Base-by-base conservation (phyloP, 495 filamentous ascomycete genomes). In the Penicillium verhagenii region DNA sequence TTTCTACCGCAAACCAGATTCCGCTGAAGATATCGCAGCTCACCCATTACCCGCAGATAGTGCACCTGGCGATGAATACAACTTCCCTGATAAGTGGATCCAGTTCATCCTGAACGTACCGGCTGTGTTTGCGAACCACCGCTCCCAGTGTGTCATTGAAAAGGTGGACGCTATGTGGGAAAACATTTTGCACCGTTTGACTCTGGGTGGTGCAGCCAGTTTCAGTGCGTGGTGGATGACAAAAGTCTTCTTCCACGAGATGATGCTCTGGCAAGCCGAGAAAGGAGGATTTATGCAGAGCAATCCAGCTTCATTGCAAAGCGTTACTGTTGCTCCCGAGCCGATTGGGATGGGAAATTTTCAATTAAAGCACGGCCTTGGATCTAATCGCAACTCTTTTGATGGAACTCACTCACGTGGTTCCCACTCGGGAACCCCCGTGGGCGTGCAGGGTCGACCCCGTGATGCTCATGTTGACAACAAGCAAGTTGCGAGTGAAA, bases 181-280 rank as follows among this genome's bases (percentile, higher is more conserved):
- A 49, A 69, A 64, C 24, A 68, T 79, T n/a, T 64, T 79, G 8
- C 74, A 70, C 50, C 68, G 73, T 8, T 52, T 79, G 52, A 97
- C 93, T 7, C 84, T 97, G 20, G 81, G 81, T 21, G 85, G 88
- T 54, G 91, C 89, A 9, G 82, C 85, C 54, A 96, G 90, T 61
- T 98, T 96, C 64, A 91, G 90, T 13, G 86, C 89, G 2, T 98
- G 94, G 94, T 97, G 94, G 91, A 88, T 96, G 50, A 92, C 90
- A n/a, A 96, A 97, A 66, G 91, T 92, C 48, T 98, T 92, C 78
- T 82, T 98, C 49, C 93, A 97, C 66, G 94, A 97, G 72, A 95
- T 96, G 92, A 84, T 92, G 61, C 73, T 86, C 33, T 97, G 94
- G 83, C 79, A 95, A 59, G 92, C 91, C 0, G 91, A 96, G 62